Evolutionary conservation across 108 stramenopile genomes (phyloP).

Genomic region (Ochromonas danica): DNA sequence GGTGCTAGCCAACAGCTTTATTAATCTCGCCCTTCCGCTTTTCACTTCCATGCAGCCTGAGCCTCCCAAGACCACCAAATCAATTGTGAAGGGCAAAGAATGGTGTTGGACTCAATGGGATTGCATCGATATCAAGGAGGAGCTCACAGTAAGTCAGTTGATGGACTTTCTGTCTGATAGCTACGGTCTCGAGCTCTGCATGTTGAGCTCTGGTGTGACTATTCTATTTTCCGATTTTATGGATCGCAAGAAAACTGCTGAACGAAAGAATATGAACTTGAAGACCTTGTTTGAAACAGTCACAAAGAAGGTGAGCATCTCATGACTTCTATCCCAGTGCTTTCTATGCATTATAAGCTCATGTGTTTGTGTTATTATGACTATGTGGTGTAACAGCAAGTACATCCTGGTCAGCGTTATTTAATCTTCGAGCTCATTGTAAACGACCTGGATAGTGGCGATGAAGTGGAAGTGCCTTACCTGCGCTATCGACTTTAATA

Average conservation of each 20-base stretch:
- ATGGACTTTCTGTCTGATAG: slow-evolving; percentile 82
- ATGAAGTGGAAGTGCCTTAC: slow-evolving; percentile 90
- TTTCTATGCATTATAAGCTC: no score
- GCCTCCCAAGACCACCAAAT: slow-evolving; percentile 75
- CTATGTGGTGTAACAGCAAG: not conserved
- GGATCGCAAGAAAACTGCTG: slow-evolving; percentile 88
- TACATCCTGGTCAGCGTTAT: slow-evolving; percentile 80
- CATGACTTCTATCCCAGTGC: not conserved
- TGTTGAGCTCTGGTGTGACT: slow-evolving; percentile 91
- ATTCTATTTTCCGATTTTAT: slow-evolving; percentile 95
- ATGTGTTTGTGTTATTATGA: no score
- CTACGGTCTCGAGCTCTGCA: slow-evolving; percentile 90
- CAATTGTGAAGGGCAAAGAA: slow-evolving; percentile 79
- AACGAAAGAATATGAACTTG: slow-evolving; percentile 89
- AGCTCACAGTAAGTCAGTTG: slow-evolving; percentile 83
- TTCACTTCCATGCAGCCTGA: slow-evolving; percentile 92
- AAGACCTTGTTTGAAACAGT: slow-evolving; percentile 76
- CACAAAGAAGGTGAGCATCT: slow-evolving; percentile 70
- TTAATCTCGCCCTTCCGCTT: slow-evolving; percentile 92
- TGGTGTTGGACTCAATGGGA: slow-evolving; percentile 98
- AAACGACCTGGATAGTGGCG: slow-evolving; percentile 81
- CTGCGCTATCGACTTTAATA: slow-evolving; percentile 44
- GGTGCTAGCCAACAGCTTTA: slow-evolving; percentile 88
- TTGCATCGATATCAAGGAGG: slow-evolving; percentile 75
- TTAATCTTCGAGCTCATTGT: slow-evolving; percentile 84